Base-by-base conservation (phyloP, 73 alveolate genomes). In the Breviolum minutum region DNA sequence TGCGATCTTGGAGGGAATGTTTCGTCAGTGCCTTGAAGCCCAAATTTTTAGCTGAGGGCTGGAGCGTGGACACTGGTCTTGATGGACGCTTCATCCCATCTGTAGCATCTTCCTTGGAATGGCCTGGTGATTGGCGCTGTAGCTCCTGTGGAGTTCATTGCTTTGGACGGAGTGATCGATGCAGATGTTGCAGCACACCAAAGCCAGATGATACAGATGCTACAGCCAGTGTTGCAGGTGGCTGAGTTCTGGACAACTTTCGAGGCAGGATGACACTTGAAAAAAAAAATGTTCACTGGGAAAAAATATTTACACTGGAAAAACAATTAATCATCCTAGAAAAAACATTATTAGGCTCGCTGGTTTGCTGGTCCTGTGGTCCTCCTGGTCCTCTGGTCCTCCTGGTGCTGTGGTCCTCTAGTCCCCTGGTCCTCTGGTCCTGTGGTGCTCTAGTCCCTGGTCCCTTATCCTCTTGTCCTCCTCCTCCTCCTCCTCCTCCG, bases 111-210 rank as follows among this genome's bases (percentile, higher is more conserved):
- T 93, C 98, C n/a, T 63, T 93, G 66, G 98, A 93, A 62, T 93
- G 98, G 98, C 98, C 98, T n/a, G 98, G 98, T 24, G 98, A 93
- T 30, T 93, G 98, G 98, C 98, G 98, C 61, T 93, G 98, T 69
- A 27, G n/a, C 48, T 14, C 91, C 83, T 93, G 98, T 27, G 98
- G 98, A 62, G 91, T 74, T 19, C 98, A 93, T 63, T 93, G 98
- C 98, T 93, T 93, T 27, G 98, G 98, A 61, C 96, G 96, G 10
- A 90, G 96, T 54, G 96, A 90, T 19, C 87, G 76, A 30, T 90
- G 96, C 77, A 70, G 76, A n/a, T 90, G 88, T 27, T 90, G 96
- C 76, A 71, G 60, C 17, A 71, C 87, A 16, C 77, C 96, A 9
- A 60, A 63, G 76, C 96, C 96, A 16, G 40, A 12, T 5, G 80